These are phyloP conservation scores for Saccharata proteae DNA, from an alignment of 2,329 filamentous ascomycete genomes.

Conservation along the genomic window DNA sequence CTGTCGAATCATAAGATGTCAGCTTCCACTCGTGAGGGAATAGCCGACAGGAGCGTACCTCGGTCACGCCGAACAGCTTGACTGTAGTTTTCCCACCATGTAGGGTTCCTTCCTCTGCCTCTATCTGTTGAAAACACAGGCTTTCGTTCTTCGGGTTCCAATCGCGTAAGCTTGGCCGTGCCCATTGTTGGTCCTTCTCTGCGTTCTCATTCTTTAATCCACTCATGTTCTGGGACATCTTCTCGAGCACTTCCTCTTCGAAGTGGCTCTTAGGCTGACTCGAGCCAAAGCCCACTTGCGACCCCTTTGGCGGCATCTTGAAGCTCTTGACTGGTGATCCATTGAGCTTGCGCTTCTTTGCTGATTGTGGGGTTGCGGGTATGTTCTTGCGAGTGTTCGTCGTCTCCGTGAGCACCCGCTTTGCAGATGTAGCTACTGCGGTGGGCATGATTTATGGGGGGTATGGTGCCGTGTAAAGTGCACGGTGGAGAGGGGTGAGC, in stretches of 20 bases:
- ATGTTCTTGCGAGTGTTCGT: conserved; percentile 33
- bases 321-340: conserved; percentile 44
- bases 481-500: too few species aligned
- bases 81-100: conserved; percentile 65
- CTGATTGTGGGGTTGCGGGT: conserved; percentile 33
- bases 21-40: too few species aligned
- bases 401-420: conserved; percentile 35
- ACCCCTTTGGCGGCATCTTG: conserved; percentile 51
- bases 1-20: conserved; percentile 25
- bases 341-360: conserved; percentile 80
- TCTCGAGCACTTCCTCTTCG: conserved; percentile 87
- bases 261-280: conserved; percentile 85
- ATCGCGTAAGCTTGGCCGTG: conserved; percentile 47
- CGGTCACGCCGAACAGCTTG: conserved; percentile 88
- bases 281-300: conserved; percentile 43
- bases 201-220: conserved; percentile 75
- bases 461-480: too few species aligned
- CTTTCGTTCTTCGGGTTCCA: conserved; percentile 54
- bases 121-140: conserved; percentile 91
- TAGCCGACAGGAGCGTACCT: conserved; percentile 33
- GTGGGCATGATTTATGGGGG: conserved; percentile 23
- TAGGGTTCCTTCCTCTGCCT: conserved; percentile 79
- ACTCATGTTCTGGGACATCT: conserved; percentile 85
- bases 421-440: conserved; percentile 25
- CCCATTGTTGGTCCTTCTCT: conserved; percentile 92